Evolutionary conservation across 164 flowering plant species (phyloP).

Genomic region (Vitis labrusca): DNA sequence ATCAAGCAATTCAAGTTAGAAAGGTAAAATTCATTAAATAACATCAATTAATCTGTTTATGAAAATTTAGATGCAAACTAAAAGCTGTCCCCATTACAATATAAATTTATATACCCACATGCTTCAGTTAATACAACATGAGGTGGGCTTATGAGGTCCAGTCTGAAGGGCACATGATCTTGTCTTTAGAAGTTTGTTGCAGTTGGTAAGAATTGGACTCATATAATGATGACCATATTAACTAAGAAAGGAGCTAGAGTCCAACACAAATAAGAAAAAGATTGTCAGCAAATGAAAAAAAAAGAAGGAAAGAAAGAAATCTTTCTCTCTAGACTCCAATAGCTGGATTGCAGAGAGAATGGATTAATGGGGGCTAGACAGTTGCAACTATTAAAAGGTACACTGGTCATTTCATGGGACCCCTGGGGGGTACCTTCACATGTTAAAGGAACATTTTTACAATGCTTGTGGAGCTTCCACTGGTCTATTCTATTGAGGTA

Average conservation of each 20-base stretch:
- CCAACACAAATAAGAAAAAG: too few species aligned
- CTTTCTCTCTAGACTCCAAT: background rate
- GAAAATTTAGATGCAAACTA: too few species aligned
- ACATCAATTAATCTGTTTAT: too few species aligned
- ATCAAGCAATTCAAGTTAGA: too few species aligned
- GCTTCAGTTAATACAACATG: conserved; percentile 15
- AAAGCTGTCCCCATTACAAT: background rate
- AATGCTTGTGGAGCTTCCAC: too few species aligned
- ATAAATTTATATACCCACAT: background rate
- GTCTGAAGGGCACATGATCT: conserved; percentile 26
- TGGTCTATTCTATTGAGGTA: background rate
- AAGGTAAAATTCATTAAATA: too few species aligned
- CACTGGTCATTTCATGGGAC: background rate
- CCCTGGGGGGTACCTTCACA: too few species aligned
- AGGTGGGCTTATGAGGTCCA: conserved; percentile 12
- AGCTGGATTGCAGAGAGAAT: background rate
- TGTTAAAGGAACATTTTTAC: too few species aligned
- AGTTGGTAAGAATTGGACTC: too few species aligned
- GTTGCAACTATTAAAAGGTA: background rate
- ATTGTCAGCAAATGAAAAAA: background rate
- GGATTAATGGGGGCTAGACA: background rate
- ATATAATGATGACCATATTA: too few species aligned
- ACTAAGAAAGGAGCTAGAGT: too few species aligned
- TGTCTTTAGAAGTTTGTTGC: too few species aligned
- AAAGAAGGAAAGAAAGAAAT: background rate